Conservation (phyloP, 78 protist species). For the Dictyostelium purpureum region DNA sequence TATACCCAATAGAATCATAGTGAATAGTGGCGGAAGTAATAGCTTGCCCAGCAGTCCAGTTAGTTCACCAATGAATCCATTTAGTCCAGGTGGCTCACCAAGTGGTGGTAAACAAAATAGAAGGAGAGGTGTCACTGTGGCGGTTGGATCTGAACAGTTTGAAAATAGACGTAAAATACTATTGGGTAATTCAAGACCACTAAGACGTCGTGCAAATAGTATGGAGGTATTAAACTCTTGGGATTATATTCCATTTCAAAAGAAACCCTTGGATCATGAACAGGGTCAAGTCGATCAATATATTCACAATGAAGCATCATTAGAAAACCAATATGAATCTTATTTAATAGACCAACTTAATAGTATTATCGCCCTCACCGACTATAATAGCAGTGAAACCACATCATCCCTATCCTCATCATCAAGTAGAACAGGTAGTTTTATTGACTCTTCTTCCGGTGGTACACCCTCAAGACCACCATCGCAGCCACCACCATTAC, state of each 20-base stretch:
- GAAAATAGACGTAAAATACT: neutral
- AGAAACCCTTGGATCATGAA: neutral
- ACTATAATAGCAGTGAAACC: neutral
- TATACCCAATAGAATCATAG: neutral
- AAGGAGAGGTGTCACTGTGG: slow-evolving; percentile 65
- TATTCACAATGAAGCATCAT: neutral
- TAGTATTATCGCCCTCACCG: no score
- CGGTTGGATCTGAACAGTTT: neutral
- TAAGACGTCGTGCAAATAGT: slow-evolving; percentile 10
- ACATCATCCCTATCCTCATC: neutral
- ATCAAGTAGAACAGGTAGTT: neutral
- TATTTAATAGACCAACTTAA: no score
- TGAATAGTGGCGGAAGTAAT: neutral
- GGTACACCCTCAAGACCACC: neutral
- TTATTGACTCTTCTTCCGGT: neutral
- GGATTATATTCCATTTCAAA: slow-evolving; percentile 43
- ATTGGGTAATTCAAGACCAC: neutral
- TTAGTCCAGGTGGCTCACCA: slow-evolving; percentile 1
- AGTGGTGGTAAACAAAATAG: neutral
- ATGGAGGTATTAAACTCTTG: slow-evolving; percentile 30
- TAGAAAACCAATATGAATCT: neutral
- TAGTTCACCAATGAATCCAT: slow-evolving; percentile 4
- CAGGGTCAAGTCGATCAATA: neutral
- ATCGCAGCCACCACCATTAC: neutral
- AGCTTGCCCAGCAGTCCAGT: slow-evolving; percentile 5